Percentiles rank a stretch among this genome's conserved stretches.
Evolutionary conservation across 2,329 filamentous ascomycete species (phyloP).

Genomic region (Cladosporium sphaerospermum): DNA sequence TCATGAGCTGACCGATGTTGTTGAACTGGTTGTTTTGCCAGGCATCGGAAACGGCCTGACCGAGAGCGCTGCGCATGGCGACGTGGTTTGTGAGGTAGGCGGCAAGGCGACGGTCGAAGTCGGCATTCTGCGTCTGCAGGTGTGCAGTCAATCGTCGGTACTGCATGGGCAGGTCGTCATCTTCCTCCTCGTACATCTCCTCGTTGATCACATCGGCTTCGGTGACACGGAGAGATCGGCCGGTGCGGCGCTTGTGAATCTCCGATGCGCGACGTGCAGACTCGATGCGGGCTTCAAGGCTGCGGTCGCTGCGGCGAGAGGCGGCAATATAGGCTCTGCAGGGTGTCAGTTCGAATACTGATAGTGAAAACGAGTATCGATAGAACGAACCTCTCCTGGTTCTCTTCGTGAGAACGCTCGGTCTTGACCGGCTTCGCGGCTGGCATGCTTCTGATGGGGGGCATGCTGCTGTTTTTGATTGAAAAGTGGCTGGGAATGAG

Average conservation of each 20-base stretch:
- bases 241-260: constrained; percentile 82
- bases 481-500: background rate
- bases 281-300: constrained; percentile 78
- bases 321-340: constrained; percentile 82
- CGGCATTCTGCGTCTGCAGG: constrained; percentile 53
- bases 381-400: constrained; percentile 58
- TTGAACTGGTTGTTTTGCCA: constrained; percentile 34
- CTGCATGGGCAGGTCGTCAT: constrained; percentile 67
- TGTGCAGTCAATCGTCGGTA: constrained; percentile 59
- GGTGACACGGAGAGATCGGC: constrained; percentile 72
- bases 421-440: constrained; percentile 50
- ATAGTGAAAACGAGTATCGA: background rate
- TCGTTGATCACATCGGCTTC: constrained; percentile 83
- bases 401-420: constrained; percentile 71
- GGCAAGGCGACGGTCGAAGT: constrained; percentile 57
- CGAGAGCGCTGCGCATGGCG: constrained; percentile 48
- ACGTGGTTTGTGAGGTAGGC: constrained; percentile 53
- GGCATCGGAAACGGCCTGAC: constrained; percentile 37
- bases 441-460: constrained; percentile 34
- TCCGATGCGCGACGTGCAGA: constrained; percentile 84
- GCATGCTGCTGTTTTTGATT: constrained; percentile 17
- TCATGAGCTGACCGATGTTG: constrained; percentile 36
- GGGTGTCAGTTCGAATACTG: background rate
- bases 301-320: constrained; percentile 78
- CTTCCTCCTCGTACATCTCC: constrained; percentile 95